Percentiles rank a stretch among this genome's conserved stretches.
phyloP scores from a whole-genome alignment of 768 basidiomycete species.

The Suillus bovinus region DNA sequence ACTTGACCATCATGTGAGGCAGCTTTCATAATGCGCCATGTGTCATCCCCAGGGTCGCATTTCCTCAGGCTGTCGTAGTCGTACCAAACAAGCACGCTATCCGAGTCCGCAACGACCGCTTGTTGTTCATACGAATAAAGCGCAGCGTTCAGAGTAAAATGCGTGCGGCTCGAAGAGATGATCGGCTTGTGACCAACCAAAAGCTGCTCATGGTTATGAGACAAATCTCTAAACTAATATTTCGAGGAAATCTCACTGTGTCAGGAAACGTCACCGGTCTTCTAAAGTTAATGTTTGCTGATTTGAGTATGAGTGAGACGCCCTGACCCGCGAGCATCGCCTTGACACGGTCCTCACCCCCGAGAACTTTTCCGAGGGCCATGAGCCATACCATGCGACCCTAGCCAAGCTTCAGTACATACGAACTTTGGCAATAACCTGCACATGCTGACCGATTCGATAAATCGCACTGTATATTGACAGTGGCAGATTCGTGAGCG shows the following conservation, averaged over 20 bases:
- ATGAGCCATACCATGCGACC: constrained; percentile 71
- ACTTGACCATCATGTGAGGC: background rate
- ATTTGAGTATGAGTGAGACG: constrained; percentile 74
- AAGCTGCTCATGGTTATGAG: constrained; percentile 40
- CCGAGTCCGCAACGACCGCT: constrained; percentile 63
- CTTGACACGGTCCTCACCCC: constrained; percentile 53
- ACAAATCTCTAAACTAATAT: constrained; percentile 8
- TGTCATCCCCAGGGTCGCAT: constrained; percentile 57
- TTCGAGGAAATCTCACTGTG: constrained; percentile 47
- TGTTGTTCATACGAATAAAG: constrained; percentile 68
- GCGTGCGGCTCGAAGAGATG: constrained; percentile 36
- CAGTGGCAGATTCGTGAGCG: constrained; percentile 1
- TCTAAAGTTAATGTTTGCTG: constrained; percentile 63
- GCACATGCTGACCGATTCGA: constrained; percentile 57
- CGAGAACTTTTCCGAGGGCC: constrained; percentile 56
- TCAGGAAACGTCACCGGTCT: constrained; percentile 77
- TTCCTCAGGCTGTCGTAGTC: constrained; percentile 70
- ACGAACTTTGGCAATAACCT: background rate
- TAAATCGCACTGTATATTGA: constrained; percentile 52
- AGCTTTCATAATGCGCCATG: constrained; percentile 34
- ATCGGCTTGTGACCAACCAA: constrained; percentile 63
- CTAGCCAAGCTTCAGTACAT: constrained; percentile 29
- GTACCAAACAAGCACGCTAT: constrained; percentile 73
- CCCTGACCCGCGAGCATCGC: constrained; percentile 65
- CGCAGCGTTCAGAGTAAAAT: constrained; percentile 52